Base-by-base conservation (phyloP, 371 early-diverging fungal species). In the Mucor sp. region DNA sequence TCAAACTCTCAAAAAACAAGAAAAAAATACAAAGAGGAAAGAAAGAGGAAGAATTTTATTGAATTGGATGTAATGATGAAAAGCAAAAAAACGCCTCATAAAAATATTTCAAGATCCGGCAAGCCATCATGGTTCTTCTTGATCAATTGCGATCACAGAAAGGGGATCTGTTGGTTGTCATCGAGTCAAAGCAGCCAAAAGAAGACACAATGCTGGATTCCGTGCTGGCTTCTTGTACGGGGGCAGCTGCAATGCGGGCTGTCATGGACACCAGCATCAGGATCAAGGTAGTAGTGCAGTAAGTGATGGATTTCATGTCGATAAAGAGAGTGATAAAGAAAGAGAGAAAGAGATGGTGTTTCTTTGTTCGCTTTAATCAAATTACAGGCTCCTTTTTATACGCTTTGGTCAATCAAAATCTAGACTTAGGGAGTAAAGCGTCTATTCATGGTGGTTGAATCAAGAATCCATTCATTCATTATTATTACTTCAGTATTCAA, bases 391-490 rank as follows among this genome's bases (percentile, higher is more conserved):
- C 53, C 53, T 53, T 53, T 53, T 27, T 53, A 53, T 53, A 48
- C 3, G 12, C 12, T 21, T 27, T 21, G 4, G 23, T 27, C 25
- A 53, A 27, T 27, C 25, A 53, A 53, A 53, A 53, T 53, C 53
- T 53, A 53, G 53, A 53, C 53, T 27, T 53, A 53, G 6, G 53
- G 53, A 53, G 53, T 53, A 53, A 53, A 53, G 37, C 33, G 7
- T 33, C 33, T 21, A 2, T 30, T 6, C 6, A 2, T 35, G 12
- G 41, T 41, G 41, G 41, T 47, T 47, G 47, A 8, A 47, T 47
- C 47, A 47, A 47, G 11, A 47, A 47, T 47, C 30, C 30, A 30
- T 30, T 4, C 30, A 30, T 2, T 30, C 4, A 6, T 30, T 2
- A 6, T 4, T 30, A 6, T 30, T 30, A 7, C 4, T 4, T 6